Conservation (phyloP, 228 moss, liverwort and hornwort genomes). For the Sphagnum magellanicum region DNA sequence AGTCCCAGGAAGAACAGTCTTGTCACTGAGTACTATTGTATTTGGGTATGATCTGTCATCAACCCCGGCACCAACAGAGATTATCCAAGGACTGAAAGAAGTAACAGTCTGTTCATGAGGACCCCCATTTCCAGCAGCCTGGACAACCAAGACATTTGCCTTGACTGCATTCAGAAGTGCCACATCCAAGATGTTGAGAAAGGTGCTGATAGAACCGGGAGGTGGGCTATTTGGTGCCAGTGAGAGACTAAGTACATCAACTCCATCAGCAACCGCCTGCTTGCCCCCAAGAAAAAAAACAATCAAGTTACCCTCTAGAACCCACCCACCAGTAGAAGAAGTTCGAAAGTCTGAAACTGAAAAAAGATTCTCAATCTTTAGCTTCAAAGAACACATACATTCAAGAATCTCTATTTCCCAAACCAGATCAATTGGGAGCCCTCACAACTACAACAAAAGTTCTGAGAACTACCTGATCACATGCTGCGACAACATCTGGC, state of each 20-base stretch:
- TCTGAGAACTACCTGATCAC: slow-evolving; percentile 15
- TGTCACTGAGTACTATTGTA: slow-evolving; percentile 14
- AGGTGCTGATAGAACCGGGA: slow-evolving; percentile 33
- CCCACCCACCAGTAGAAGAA: background rate
- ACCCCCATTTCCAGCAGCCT: slow-evolving; percentile 47
- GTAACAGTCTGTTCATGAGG: slow-evolving; percentile 44
- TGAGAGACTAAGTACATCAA: slow-evolving; percentile 42
- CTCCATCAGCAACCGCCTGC: slow-evolving; percentile 47
- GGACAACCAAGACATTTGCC: slow-evolving; percentile 45
- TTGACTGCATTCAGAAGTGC: slow-evolving; percentile 47
- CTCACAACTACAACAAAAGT: too few species aligned
- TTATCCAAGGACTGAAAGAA: slow-evolving; percentile 55
- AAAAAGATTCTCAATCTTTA: background rate
- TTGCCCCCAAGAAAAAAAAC: background rate
- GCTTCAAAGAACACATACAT: background rate
- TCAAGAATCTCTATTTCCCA: too few species aligned
- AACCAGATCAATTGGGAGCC: too few species aligned
- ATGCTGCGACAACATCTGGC: slow-evolving; percentile 18
- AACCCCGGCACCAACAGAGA: slow-evolving; percentile 49
- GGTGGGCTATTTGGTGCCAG: slow-evolving; percentile 44
- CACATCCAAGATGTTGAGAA: slow-evolving; percentile 40
- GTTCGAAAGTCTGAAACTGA: background rate
- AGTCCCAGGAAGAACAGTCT: slow-evolving; percentile 15
- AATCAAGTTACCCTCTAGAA: too few species aligned
- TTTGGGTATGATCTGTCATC: slow-evolving; percentile 43